Percentiles rank a stretch among this genome's conserved stretches.
These are phyloP conservation scores for Geotrichum siamense DNA, from an alignment of 1,139 yeast genomes.

Conservation along the genomic window DNA sequence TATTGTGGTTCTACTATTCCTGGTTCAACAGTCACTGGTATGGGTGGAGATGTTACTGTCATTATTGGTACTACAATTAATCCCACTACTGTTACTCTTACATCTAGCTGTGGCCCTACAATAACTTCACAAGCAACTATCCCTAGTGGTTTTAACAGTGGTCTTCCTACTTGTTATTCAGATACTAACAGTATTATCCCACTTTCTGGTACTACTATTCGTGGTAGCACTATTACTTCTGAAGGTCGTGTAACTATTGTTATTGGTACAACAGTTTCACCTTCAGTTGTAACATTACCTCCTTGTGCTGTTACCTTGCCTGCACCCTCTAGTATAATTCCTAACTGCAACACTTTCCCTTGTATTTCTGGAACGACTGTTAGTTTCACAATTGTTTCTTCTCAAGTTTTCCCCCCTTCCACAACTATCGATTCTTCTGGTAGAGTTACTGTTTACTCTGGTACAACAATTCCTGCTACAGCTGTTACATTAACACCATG, in stretches of 20 bases:
- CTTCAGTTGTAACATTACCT: constrained; percentile 4
- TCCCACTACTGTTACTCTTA: constrained; percentile 9
- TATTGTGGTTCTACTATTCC: constrained; percentile 12
- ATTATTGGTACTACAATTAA: constrained; percentile 8
- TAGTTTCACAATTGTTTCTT: constrained; percentile 7
- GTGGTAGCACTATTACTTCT: constrained; percentile 11
- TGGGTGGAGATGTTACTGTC: constrained; percentile 6
- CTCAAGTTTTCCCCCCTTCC: constrained; percentile 5
- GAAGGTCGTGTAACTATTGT: constrained; percentile 8
- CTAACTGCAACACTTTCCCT: constrained; percentile 7
- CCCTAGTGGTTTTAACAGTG: too few relatives aligned
- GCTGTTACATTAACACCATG: constrained; percentile 10
- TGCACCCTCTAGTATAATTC: constrained; percentile 5
- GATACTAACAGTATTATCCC: constrained; percentile 4
- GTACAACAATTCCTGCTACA: constrained; percentile 1
- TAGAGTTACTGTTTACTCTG: constrained; percentile 1
- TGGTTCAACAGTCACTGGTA: constrained; percentile 11
- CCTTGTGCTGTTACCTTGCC: constrained; percentile 3
- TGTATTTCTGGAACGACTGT: constrained; percentile 1
- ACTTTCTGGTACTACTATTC: constrained; percentile 11
- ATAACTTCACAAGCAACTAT: constrained; percentile 4
- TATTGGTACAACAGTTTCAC: constrained; percentile 2
- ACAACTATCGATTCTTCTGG: constrained; percentile 3
- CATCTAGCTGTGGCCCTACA: constrained; percentile 10
- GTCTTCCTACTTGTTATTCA: constrained; percentile 8